Conservation (phyloP, 1,139 yeast genomes). For the Diutina sp. region DNA sequence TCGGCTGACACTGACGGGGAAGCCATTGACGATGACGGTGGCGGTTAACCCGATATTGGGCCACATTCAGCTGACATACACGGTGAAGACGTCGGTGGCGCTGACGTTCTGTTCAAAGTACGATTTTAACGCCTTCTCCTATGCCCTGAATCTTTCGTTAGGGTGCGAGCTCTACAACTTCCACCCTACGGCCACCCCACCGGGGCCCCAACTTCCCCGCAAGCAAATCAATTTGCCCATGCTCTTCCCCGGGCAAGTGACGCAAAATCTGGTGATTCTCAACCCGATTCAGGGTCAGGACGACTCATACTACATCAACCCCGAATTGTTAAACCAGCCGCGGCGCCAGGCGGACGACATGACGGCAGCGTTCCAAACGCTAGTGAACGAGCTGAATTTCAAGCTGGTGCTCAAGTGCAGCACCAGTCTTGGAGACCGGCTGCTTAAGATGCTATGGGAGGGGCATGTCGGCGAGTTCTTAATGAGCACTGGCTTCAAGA, state of each 20-base stretch:
- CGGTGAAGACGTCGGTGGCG: slow-evolving; percentile 67
- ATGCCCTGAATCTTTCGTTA: slow-evolving; percentile 72
- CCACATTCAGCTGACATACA: slow-evolving; percentile 77
- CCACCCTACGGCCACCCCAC: slow-evolving; percentile 6
- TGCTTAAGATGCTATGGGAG: slow-evolving; percentile 69
- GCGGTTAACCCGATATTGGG: slow-evolving; percentile 88
- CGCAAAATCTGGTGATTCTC: slow-evolving; percentile 4
- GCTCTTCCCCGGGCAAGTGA: background rate
- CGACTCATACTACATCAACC: slow-evolving; percentile 7
- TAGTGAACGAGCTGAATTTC: slow-evolving; percentile 41
- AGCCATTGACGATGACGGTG: slow-evolving; percentile 79
- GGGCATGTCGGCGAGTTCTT: slow-evolving; percentile 75
- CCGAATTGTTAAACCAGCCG: background rate
- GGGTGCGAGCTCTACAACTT: slow-evolving; percentile 76
- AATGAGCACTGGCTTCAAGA: slow-evolving; percentile 60
- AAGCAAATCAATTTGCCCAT: background rate
- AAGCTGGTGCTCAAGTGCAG: slow-evolving; percentile 67
- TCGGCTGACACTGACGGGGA: slow-evolving; percentile 74
- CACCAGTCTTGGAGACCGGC: slow-evolving; percentile 53
- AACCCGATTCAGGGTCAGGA: slow-evolving; percentile 16
- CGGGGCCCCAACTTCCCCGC: background rate
- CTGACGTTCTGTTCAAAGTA: slow-evolving; percentile 77
- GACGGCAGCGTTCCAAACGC: slow-evolving; percentile 39
- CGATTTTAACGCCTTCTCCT: slow-evolving; percentile 84
- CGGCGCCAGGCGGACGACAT: slow-evolving; percentile 22